Conservation (phyloP, 1,284 basidiomycete species). For the Schizophyllum amplum region DNA sequence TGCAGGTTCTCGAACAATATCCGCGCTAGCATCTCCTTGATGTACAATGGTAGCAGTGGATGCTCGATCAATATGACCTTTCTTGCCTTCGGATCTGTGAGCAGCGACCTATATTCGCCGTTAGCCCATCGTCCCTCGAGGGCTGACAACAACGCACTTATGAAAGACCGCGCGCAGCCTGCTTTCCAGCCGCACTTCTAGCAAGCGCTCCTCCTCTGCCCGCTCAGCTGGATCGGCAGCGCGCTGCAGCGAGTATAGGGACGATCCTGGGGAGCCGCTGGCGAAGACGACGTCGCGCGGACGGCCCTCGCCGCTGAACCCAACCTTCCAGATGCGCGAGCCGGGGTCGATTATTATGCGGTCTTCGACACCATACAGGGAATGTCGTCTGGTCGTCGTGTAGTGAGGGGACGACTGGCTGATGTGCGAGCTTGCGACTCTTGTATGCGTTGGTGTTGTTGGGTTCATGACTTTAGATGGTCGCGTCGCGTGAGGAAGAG, state of each 20-base stretch:
- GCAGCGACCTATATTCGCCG: conserved; percentile 56
- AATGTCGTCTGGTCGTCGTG: conserved; percentile 66
- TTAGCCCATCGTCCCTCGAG: conserved; percentile 11
- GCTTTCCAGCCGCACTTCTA: conserved; percentile 62
- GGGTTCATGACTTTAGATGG: conserved; percentile 11
- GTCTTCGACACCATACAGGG: conserved; percentile 82
- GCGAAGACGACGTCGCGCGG: conserved; percentile 71
- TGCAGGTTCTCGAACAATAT: conserved; percentile 89
- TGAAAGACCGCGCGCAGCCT: conserved; percentile 75
- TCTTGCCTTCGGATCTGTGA: conserved; percentile 89
- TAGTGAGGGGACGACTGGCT: conserved; percentile 68
- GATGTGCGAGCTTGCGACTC: conserved; percentile 36
- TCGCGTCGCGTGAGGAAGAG: not conserved
- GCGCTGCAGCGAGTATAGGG: conserved; percentile 55
- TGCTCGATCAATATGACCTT: conserved; percentile 92
- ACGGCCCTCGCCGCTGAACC: conserved; percentile 83
- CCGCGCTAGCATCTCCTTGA: conserved; percentile 84
- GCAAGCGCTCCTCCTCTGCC: conserved; percentile 63
- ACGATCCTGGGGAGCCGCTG: conserved; percentile 27
- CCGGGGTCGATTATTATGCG: conserved; percentile 81
- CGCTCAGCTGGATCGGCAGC: conserved; percentile 46
- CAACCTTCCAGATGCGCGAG: conserved; percentile 80
- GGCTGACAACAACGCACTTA: conserved; percentile 49
- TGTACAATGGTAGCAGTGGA: conserved; percentile 75
- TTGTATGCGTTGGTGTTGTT: conserved; percentile 44